Evolutionary conservation across 768 basidiomycete species (phyloP).

Genomic region (Xerocomellus intermedius): DNA sequence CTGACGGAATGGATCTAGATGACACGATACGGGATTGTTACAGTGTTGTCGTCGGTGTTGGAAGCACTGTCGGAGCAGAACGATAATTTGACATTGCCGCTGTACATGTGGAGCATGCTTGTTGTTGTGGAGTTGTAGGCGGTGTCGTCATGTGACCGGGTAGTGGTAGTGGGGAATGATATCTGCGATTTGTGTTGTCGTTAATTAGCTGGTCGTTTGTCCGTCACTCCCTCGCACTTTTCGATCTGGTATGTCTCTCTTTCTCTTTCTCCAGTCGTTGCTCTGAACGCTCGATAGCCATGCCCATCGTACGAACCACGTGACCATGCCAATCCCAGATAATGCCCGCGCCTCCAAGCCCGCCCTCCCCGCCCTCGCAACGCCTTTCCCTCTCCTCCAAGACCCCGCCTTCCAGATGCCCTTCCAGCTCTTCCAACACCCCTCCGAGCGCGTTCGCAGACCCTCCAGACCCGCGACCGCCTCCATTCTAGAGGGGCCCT

Average conservation of each 20-base stretch:
- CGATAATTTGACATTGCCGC: slow-evolving; percentile 94
- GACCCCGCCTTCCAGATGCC: slow-evolving; percentile 31
- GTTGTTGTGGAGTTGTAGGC: slow-evolving; percentile 47
- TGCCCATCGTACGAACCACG: slow-evolving; percentile 9
- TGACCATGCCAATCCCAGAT: slow-evolving; percentile 30
- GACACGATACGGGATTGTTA: slow-evolving; percentile 60
- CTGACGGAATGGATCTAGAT: slow-evolving; percentile 47
- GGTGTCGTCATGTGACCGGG: slow-evolving; percentile 23
- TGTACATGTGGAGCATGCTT: slow-evolving; percentile 92
- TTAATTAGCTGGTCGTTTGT: no score
- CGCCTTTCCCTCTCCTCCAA: slow-evolving; percentile 23
- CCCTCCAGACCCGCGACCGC: slow-evolving; percentile 43
- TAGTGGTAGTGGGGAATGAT: slow-evolving; percentile 23
- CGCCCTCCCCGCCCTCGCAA: slow-evolving; percentile 19
- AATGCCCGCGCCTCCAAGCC: slow-evolving; percentile 17
- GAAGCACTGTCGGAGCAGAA: slow-evolving; percentile 96
- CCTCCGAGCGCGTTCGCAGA: slow-evolving; percentile 27
- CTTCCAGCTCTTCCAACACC: slow-evolving; percentile 33
- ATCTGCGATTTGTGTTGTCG: neutral
- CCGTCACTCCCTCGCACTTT: neutral
- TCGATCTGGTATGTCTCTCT: neutral
- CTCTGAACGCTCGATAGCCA: neutral
- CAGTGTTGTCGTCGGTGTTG: slow-evolving; percentile 65
- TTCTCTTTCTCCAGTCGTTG: neutral
- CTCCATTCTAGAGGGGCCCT: slow-evolving; percentile 41